A percentile compares a stretch with the other conserved stretches of the same genome.
These are phyloP conservation scores for Sporopachydermia lactativora DNA, from an alignment of 805 yeast species.

Conservation along the genomic window DNA sequence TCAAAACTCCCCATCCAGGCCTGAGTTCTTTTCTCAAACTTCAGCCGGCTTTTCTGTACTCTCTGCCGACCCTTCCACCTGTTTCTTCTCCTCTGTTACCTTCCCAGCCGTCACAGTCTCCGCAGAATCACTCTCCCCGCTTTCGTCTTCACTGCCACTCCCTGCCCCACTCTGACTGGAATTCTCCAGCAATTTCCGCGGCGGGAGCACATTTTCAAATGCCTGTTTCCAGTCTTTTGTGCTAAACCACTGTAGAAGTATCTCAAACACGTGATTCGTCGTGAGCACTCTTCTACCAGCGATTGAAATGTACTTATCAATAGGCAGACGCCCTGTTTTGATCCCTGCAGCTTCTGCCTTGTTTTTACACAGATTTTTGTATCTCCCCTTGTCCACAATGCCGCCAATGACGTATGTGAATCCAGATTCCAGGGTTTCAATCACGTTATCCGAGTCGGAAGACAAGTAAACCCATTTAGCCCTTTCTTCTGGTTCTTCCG, in stretches of 20 bases:
- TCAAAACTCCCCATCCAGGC: too few species aligned
- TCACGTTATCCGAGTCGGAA: slow-evolving; percentile 69
- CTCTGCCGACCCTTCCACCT: too few species aligned
- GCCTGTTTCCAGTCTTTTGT: slow-evolving; percentile 72
- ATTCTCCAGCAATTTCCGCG: slow-evolving; percentile 38
- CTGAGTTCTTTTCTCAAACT: too few species aligned
- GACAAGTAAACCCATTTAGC: slow-evolving; percentile 48
- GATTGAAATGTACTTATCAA: slow-evolving; percentile 67
- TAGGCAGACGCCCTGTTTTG: slow-evolving; percentile 67
- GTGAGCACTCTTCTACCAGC: slow-evolving; percentile 85
- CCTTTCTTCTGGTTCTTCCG: slow-evolving; percentile 20
- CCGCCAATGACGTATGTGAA: slow-evolving; percentile 86
- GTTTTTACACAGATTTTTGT: slow-evolving; percentile 56
- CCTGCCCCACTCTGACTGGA: too few species aligned
- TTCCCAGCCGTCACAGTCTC: too few species aligned
- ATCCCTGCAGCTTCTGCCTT: slow-evolving; percentile 70
- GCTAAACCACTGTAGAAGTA: slow-evolving; percentile 71
- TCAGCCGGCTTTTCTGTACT: too few species aligned
- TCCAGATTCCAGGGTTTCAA: slow-evolving; percentile 51
- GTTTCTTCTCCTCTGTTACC: too few species aligned
- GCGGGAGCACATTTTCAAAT: slow-evolving; percentile 78
- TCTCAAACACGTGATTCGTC: slow-evolving; percentile 88
- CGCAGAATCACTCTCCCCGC: too few species aligned
- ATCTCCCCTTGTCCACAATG: slow-evolving; percentile 85
- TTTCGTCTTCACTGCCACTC: too few species aligned